These are phyloP conservation scores for Punica granatum DNA, from an alignment of 345 rosid genomes.

Conservation along the genomic window DNA sequence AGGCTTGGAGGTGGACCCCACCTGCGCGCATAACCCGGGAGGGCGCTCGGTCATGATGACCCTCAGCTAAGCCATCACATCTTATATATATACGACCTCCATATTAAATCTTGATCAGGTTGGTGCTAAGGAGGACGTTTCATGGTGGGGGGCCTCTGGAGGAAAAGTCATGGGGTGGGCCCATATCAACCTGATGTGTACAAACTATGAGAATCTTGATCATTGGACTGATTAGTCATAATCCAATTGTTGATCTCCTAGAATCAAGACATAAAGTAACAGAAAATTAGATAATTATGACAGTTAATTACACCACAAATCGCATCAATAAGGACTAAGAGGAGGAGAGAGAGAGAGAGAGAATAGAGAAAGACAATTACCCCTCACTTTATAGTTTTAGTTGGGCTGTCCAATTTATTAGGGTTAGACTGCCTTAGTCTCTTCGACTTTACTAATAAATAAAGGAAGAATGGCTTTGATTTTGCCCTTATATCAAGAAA, in stretches of 20 bases:
- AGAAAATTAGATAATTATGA: constrained; percentile 41
- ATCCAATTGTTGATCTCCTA: constrained; percentile 32
- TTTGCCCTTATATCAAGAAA: constrained; percentile 60
- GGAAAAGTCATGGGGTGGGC: neutral
- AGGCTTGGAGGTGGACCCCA: too few species aligned
- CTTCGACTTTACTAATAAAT: constrained; percentile 10
- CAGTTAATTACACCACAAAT: constrained; percentile 47
- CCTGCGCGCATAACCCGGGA: too few species aligned
- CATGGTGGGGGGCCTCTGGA: neutral
- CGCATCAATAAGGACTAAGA: constrained; percentile 8
- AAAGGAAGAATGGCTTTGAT: constrained; percentile 13
- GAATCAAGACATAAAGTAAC: constrained; percentile 43
- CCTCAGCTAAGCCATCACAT: constrained; percentile 51
- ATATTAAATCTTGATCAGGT: constrained; percentile 25
- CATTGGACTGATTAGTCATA: constrained; percentile 32
- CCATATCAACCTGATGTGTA: constrained; percentile 45
- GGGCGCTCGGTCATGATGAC: constrained; percentile 15
- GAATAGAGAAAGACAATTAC: neutral
- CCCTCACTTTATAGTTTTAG: constrained; percentile 15
- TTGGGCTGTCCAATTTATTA: constrained; percentile 48
- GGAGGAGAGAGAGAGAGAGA: neutral
- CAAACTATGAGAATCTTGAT: constrained; percentile 12
- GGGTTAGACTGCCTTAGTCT: constrained; percentile 45
- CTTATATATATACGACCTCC: constrained; percentile 13
- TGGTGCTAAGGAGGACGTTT: constrained; percentile 44